Base-by-base conservation (phyloP, 2,329 filamentous ascomycete genomes). In the Stagonosporopsis rhizophila region DNA sequence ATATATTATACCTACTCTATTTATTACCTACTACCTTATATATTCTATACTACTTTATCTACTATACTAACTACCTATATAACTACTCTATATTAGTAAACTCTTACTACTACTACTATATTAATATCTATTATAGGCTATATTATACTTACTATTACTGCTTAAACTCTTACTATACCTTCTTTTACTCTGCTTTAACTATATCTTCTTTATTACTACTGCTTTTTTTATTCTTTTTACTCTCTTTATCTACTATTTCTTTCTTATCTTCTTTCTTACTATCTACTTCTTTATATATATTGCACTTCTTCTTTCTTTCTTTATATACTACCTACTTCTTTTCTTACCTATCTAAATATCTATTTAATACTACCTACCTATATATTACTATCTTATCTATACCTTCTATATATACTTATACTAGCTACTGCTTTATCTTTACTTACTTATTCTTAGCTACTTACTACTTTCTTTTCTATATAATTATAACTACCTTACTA, bases 1-100 rank as follows among this genome's bases (percentile, higher is more conserved):
- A 28, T n/a, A 57, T 17, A 17, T 54, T 41, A n/a, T 64, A 50
- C 38, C 23, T 23, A 14, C 55, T 54, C 25, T 50, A 19, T 35
- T 34, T 25, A 14, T 58, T 50, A 11, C 52, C 54, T 37, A 27
- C 52, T 38, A 23, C 46, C 32, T 58, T 39, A 19, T 30, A 63
- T 46, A 63, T 53, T 8, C 52, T 37, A 35, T 39, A 62, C 23
- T 37, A 20, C 7, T 50, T 54, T 40, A 32, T 39, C 59, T 40
- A 62, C 52, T 46, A 52, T 22, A 22, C 51, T 45, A 62, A 60
- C 51, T 60, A 27, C 52, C 49, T 53, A 9, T 44, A 42, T 19
- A 55, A 27, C 52, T 30, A 55, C 52, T 55, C 39, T 34, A 57
- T 15, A 15, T 56, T 22, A 12, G 32, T 22, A 48, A 57, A 58